Evolutionary conservation across 2,329 filamentous ascomycete species (phyloP).

Genomic region (Huntiella moniliformis): DNA sequence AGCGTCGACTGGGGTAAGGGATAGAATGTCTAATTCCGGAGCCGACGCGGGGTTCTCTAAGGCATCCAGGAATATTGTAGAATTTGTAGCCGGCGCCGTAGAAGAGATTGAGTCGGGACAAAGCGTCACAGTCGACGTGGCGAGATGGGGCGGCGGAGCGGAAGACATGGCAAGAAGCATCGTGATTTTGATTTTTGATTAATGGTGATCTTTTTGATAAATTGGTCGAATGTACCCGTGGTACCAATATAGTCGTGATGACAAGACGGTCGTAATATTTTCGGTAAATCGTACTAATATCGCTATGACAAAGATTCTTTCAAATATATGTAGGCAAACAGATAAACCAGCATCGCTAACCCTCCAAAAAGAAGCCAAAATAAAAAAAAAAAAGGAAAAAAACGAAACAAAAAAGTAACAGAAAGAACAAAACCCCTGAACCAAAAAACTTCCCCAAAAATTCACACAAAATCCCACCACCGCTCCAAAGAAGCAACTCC

Average conservation of each 20-base stretch:
- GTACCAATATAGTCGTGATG: constrained; percentile 23
- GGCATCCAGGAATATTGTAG: not conserved
- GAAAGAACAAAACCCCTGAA: constrained; percentile 6
- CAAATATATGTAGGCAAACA: not conserved
- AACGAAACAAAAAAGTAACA: constrained; percentile 3
- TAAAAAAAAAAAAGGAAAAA: constrained; percentile 3
- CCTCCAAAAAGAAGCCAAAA: constrained; percentile 4
- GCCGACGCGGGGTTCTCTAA: not conserved
- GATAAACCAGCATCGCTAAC: not conserved
- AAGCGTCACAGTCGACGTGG: not conserved
- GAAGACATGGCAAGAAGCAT: constrained; percentile 3
- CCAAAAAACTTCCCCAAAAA: not conserved
- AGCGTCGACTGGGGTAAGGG: constrained; percentile 25
- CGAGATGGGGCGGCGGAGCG: not conserved
- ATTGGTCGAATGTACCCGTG: constrained; percentile 18
- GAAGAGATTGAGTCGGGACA: no score
- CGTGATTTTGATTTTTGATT: not conserved
- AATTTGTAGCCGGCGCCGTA: not conserved
- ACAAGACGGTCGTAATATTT: not conserved
- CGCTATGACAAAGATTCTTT: not conserved
- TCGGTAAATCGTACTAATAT: not conserved
- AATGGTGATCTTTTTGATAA: not conserved
- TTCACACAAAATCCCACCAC: no score
- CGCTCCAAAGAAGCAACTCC: no score
- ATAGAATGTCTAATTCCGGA: constrained; percentile 12